Percentiles rank a stretch among this genome's conserved stretches.
These are phyloP conservation scores for Leccinellum albellum DNA, from an alignment of 768 basidiomycete genomes.

Conservation along the genomic window DNA sequence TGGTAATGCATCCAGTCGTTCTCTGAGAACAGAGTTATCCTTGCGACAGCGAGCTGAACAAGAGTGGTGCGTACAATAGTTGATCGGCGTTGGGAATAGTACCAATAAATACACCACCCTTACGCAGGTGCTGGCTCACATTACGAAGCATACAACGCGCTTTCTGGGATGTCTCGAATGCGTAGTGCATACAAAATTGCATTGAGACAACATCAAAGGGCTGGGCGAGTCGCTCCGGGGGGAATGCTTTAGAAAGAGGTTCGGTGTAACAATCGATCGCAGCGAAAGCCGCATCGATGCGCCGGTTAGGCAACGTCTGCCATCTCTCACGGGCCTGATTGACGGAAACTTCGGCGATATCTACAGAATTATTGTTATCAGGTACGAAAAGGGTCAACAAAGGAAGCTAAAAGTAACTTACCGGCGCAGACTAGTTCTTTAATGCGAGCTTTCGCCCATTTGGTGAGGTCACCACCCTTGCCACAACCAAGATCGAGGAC, in stretches of 20 bases:
- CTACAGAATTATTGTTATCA: slow-evolving; percentile 37
- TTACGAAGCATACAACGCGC: slow-evolving; percentile 91
- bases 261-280: slow-evolving; percentile 86
- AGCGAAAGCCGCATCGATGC: slow-evolving; percentile 78
- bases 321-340: slow-evolving; percentile 82
- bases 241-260: slow-evolving; percentile 65
- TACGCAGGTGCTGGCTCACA: slow-evolving; percentile 71
- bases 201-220: slow-evolving; percentile 95
- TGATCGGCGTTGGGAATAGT: slow-evolving; percentile 89
- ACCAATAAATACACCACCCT: slow-evolving; percentile 93
- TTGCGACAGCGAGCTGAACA: slow-evolving; percentile 2
- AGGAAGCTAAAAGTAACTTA: slow-evolving; percentile 33
- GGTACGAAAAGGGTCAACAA: not conserved
- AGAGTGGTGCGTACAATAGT: slow-evolving; percentile 60
- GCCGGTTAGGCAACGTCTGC: slow-evolving; percentile 45
- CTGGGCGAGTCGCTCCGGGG: slow-evolving; percentile 52
- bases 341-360: slow-evolving; percentile 86
- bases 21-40: slow-evolving; percentile 41
- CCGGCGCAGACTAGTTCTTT: slow-evolving; percentile 79
- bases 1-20: slow-evolving; percentile 68
- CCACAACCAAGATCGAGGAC: slow-evolving; percentile 97
- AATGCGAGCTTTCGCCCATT: slow-evolving; percentile 88
- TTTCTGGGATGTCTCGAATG: slow-evolving; percentile 88
- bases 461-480: slow-evolving; percentile 96
- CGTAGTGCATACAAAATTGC: slow-evolving; percentile 99